Base-by-base conservation (phyloP, 2,329 filamentous ascomycete species). In the Penicillium rolfsii region DNA sequence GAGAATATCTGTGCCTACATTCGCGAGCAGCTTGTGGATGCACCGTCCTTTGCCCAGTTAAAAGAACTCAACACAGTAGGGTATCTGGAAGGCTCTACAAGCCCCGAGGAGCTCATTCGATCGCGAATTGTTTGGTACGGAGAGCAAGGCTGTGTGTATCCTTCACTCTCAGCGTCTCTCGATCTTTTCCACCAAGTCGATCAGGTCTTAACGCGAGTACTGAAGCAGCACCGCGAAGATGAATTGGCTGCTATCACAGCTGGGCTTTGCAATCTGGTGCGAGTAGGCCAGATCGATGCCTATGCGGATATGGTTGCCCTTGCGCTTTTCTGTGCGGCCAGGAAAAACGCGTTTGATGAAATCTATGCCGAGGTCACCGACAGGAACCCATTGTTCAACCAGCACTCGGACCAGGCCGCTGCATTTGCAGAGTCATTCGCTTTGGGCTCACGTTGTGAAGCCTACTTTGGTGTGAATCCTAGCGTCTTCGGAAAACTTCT, bases 341-440 rank as follows among this genome's bases (percentile, higher is more conserved):
- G 85, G 26, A 84, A 83, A 66, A 77, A 80, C 5, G 85, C 82
- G 0, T 82, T 88, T 46, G 85, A 88, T 61, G 85, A 89, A 60
- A 83, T 88, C 0, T 88, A 87, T 67, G 76, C 85, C 12, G 86
- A 88, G 70, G 84, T 87, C 1, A 85, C 84, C 0, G 86, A 88
- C 67, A 79, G 85, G 7, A 87, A 87, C 66, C 86, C 85, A 0
- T 75, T 87, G 9, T 86, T 87, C 71, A 84, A 87, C 57, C 79
- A 82, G 22, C 85, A 87, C 58, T 78, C 85, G 1, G 86, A 88
- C 59, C 86, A 89, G 70, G 85, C 86, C 14, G 86, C 85, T 35
- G 85, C 85, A 6, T 88, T 88, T 66, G 83, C 86, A 0, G 86
- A 88, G 69, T 81, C 87, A 0, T 88, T 87, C 73, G 86, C 85